Evolutionary conservation across 495 filamentous ascomycete genomes (phyloP), one percentile per base, ranked within the genome.

Genomic region (Rusavskia elegans): DNA sequence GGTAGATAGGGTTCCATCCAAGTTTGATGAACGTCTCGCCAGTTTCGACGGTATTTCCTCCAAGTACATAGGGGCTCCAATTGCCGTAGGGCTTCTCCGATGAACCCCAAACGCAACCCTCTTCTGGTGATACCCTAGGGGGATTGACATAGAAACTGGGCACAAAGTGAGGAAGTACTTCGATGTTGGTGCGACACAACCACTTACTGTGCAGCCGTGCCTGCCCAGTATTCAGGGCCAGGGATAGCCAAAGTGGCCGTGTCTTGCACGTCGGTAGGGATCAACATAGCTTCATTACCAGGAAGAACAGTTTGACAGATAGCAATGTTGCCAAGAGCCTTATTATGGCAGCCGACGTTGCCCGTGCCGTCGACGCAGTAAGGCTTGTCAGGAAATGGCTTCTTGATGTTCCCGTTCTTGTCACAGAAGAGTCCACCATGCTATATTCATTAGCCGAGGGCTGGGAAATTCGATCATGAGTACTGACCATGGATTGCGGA

Each of bases 281-380:
- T 92, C 55, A 89, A 68, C 86, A 92, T 92, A 50, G 83, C 82
- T 67, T 92, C 86, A 61, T 87, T 85, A n/a, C 86, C 86, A 13
- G 85, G 86, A 49, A 89, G 64, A 37, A 88, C 84, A 3, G 85
- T 92, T 61, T 92, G 86, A 61, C 86, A 92, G 64, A 89, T 84
- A 3, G 85, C 75, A 16, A 89, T 79, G 17, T 71, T 52, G 46
- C 72, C 67, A 23, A 74, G 70, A 46, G 72, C 73, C 59, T 80
- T 82, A 65, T 87, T 89, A 46, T 76, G 70, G 35, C 71, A 78
- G 41, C 67, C 64, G 29, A 90, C 73, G 4, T 76, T 55, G 48
- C 83, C 84, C 13, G 78, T 81, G 30, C 84, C 84, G 50, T 80
- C 77, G 52, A 80, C 75, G 61, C 86, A 92, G 68, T 85, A 87